These are phyloP conservation scores for Leccinellum rugosiceps DNA, from an alignment of 768 basidiomycete species.

Conservation along the genomic window DNA sequence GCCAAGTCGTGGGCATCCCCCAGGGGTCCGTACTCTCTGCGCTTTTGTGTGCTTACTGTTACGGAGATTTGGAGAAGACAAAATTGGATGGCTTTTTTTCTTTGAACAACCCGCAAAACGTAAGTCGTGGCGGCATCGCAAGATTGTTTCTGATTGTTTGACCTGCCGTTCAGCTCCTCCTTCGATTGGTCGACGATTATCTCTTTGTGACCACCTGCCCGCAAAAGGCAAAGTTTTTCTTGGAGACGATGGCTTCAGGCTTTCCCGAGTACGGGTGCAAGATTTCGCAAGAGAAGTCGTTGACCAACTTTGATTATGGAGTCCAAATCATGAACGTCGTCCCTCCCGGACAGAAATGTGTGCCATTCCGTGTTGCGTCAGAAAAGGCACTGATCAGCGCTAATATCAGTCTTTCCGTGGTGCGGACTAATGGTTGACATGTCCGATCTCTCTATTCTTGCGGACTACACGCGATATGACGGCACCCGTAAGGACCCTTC, in stretches of 20 bases:
- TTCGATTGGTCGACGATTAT: constrained; percentile 95
- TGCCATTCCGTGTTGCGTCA: neutral
- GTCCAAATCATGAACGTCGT: constrained; percentile 51
- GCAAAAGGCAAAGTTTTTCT: constrained; percentile 60
- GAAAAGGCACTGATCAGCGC: neutral
- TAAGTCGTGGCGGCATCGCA: constrained; percentile 36
- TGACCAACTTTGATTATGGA: constrained; percentile 79
- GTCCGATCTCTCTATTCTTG: constrained; percentile 69
- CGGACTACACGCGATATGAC: constrained; percentile 72
- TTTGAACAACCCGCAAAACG: constrained; percentile 56
- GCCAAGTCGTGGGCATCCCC: constrained; percentile 92
- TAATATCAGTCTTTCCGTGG: constrained; percentile 80
- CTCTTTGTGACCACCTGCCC: constrained; percentile 75
- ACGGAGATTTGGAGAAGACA: constrained; percentile 80
- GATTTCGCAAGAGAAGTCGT: constrained; percentile 84
- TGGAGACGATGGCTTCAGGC: constrained; percentile 75
- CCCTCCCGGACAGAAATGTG: constrained; percentile 44
- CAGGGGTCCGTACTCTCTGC: constrained; percentile 97
- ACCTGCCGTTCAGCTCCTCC: constrained; percentile 50
- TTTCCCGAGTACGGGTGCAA: constrained; percentile 95
- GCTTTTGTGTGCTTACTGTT: constrained; percentile 91
- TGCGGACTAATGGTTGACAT: constrained; percentile 85
- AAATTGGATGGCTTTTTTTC: constrained; percentile 43
- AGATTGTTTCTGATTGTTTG: neutral
- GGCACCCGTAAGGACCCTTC: constrained; percentile 47